These are phyloP conservation scores for Luffa aegyptiaca DNA, from an alignment of 306 rosid species.

Conservation along the genomic window DNA sequence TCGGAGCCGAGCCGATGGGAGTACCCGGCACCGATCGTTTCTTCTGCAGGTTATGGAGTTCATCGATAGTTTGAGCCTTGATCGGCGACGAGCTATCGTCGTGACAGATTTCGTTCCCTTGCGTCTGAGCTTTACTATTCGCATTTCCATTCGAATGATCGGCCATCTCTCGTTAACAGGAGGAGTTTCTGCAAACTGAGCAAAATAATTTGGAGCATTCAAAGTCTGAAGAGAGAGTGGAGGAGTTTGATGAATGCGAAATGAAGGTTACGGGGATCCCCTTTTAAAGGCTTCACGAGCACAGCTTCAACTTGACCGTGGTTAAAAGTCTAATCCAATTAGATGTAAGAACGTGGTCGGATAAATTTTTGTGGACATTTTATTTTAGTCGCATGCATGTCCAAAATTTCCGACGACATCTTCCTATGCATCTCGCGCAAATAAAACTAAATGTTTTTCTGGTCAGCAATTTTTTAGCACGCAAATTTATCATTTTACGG, in stretches of 20 bases:
- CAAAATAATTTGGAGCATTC: neutral
- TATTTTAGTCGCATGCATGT: neutral
- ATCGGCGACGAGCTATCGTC: constrained; percentile 63
- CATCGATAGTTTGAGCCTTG: constrained; percentile 79
- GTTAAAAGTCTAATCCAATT: neutral
- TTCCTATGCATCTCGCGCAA: too few species aligned
- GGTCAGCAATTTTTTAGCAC: too few species aligned
- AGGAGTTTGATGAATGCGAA: neutral
- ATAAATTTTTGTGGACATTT: neutral
- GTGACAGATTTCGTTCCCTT: constrained; percentile 39
- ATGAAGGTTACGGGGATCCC: neutral
- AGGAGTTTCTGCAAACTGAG: neutral
- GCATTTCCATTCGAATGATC: neutral
- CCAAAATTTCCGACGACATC: neutral
- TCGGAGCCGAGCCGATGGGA: constrained; percentile 27
- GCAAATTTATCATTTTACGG: too few species aligned
- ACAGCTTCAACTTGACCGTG: neutral
- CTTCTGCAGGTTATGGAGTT: constrained; percentile 72
- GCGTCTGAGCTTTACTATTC: constrained; percentile 29
- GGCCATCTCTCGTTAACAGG: neutral
- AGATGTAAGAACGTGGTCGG: neutral
- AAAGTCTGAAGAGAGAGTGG: neutral
- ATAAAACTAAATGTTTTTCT: too few species aligned
- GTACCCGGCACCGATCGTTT: constrained; percentile 68
- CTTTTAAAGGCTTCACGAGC: neutral